A percentile compares a stretch with the other conserved stretches of the same genome.
Evolutionary conservation across 495 filamentous ascomycete species (phyloP).

Genomic region (Xylaria nigripes): DNA sequence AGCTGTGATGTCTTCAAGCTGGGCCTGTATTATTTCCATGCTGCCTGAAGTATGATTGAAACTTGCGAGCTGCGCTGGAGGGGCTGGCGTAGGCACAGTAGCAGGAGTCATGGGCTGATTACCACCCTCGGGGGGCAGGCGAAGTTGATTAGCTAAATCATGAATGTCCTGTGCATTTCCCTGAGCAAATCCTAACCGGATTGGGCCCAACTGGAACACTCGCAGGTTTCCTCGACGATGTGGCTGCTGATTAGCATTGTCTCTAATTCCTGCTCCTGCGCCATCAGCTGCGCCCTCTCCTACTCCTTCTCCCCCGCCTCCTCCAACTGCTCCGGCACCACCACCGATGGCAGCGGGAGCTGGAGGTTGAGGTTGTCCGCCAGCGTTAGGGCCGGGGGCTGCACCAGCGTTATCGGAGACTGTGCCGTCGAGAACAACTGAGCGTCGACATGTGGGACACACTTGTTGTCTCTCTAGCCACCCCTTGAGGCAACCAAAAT

Average conservation of each 20-base stretch:
- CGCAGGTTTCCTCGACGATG: slow-evolving; percentile 22
- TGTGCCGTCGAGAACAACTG: slow-evolving; percentile 50
- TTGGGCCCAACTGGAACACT: slow-evolving; percentile 54
- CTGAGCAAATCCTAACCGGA: slow-evolving; percentile 50
- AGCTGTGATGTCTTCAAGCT: slow-evolving; percentile 56
- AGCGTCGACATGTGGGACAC: slow-evolving; percentile 85
- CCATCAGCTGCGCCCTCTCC: background rate
- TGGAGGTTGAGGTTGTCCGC: slow-evolving; percentile 19
- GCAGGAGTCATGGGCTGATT: slow-evolving; percentile 17
- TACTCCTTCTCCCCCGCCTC: background rate
- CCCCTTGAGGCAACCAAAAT: slow-evolving; percentile 87
- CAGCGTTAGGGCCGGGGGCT: slow-evolving; percentile 13
- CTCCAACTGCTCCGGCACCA: slow-evolving; percentile 12
- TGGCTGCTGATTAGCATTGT: slow-evolving; percentile 20
- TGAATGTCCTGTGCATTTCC: slow-evolving; percentile 39
- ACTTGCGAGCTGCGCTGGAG: slow-evolving; percentile 13
- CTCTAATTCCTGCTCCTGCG: background rate
- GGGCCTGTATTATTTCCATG: slow-evolving; percentile 40
- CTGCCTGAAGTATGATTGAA: slow-evolving; percentile 8
- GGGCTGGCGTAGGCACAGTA: slow-evolving; percentile 19
- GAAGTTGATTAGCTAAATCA: slow-evolving; percentile 37
- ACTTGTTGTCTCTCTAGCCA: slow-evolving; percentile 99
- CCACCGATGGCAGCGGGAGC: slow-evolving; percentile 22
- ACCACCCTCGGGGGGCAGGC: slow-evolving; percentile 21
- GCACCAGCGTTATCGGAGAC: slow-evolving; percentile 8